Conservation (phyloP, 2,329 filamentous ascomycete species). For the Xylaria sp. region DNA sequence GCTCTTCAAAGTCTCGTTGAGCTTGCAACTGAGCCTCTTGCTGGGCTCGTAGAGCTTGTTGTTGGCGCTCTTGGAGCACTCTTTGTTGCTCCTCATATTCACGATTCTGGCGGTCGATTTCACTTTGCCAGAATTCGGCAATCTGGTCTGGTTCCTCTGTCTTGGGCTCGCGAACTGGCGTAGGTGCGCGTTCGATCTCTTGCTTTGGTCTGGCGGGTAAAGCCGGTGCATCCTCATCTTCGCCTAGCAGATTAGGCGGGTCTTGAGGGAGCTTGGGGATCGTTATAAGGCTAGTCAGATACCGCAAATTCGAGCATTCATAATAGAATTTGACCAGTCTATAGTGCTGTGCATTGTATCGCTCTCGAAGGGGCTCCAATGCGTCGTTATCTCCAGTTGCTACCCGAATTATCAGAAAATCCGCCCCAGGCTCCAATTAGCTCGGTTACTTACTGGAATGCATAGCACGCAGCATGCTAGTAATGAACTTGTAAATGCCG, state of each 20-base stretch:
- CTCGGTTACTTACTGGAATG: slow-evolving; percentile 77
- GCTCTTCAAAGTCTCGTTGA: slow-evolving; percentile 95
- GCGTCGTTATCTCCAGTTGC: slow-evolving; percentile 94
- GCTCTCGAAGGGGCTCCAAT: slow-evolving; percentile 83
- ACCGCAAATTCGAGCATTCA: slow-evolving; percentile 96
- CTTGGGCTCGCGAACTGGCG: slow-evolving; percentile 73
- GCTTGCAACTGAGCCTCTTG: slow-evolving; percentile 85
- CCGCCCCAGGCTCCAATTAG: neutral
- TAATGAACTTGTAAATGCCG: slow-evolving; percentile 99
- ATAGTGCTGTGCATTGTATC: slow-evolving; percentile 97
- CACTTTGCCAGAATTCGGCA: slow-evolving; percentile 96
- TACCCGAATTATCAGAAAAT: slow-evolving; percentile 50
- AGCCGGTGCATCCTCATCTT: slow-evolving; percentile 85
- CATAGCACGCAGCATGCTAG: slow-evolving; percentile 98
- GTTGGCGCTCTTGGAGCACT: slow-evolving; percentile 86
- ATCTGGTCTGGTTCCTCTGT: slow-evolving; percentile 91
- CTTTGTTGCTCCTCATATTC: slow-evolving; percentile 96
- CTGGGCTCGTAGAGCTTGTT: slow-evolving; percentile 81
- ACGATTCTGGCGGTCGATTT: slow-evolving; percentile 88
- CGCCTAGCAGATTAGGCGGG: slow-evolving; percentile 85
- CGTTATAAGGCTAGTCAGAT: slow-evolving; percentile 94
- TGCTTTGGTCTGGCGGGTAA: slow-evolving; percentile 83
- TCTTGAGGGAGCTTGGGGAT: slow-evolving; percentile 96
- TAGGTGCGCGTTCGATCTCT: slow-evolving; percentile 74
- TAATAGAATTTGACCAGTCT: slow-evolving; percentile 98